Conservation (phyloP, 306 rosid species). For the Lathyrus oleraceus region DNA sequence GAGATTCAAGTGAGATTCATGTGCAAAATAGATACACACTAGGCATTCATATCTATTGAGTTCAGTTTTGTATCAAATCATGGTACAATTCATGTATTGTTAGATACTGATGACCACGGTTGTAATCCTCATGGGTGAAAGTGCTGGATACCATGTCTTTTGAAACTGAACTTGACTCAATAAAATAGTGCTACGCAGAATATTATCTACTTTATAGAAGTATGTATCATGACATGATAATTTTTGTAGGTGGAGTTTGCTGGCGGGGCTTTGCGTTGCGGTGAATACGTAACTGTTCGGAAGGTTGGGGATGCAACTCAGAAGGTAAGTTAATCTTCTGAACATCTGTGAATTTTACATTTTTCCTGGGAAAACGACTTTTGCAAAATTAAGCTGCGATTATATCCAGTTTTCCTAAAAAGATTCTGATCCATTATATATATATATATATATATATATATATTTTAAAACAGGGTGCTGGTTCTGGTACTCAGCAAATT, state of each 20-base stretch:
- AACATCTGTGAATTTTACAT: slow-evolving; percentile 26
- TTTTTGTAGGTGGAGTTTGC: slow-evolving; percentile 77
- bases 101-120: not conserved
- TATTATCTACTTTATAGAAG: slow-evolving; percentile 9
- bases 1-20: not conserved
- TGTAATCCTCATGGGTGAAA: not conserved
- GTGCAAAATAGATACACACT: not conserved
- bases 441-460: too few relatives aligned
- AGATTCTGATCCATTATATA: slow-evolving; percentile 33
- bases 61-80: not conserved
- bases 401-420: not conserved
- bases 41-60: not conserved
- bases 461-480: slow-evolving; percentile 61
- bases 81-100: not conserved
- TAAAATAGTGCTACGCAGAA: not conserved
- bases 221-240: slow-evolving; percentile 15
- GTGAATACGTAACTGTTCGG: slow-evolving; percentile 85
- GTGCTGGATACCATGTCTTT: slow-evolving; percentile 6
- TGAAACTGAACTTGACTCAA: slow-evolving; percentile 5
- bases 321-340: slow-evolving; percentile 58
- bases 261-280: slow-evolving; percentile 87
- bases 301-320: slow-evolving; percentile 90
- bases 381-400: not conserved
- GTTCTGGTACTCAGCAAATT: slow-evolving; percentile 85
- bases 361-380: slow-evolving; percentile 6